These are phyloP conservation scores for Capronia coronata DNA, from an alignment of 2,329 filamentous ascomycete genomes.

Conservation along the genomic window DNA sequence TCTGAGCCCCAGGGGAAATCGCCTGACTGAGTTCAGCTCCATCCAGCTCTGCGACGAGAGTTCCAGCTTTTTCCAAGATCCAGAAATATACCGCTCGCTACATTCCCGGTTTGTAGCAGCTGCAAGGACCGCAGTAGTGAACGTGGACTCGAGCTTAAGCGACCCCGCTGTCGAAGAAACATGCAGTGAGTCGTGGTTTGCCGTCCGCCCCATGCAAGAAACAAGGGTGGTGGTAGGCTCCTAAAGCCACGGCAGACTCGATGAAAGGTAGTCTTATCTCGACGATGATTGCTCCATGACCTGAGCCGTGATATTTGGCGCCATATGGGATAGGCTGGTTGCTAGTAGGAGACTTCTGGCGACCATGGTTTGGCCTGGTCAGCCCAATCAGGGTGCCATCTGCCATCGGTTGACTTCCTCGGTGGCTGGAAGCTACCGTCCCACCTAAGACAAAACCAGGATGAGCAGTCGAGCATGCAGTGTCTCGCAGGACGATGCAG, in stretches of 20 bases:
- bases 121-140: too few relatives aligned
- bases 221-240: too few relatives aligned
- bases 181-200: background rate
- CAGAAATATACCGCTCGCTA: background rate
- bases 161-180: background rate
- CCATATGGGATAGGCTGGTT: background rate
- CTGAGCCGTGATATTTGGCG: background rate
- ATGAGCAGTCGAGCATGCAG: too few relatives aligned
- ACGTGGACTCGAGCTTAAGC: background rate
- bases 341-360: too few relatives aligned
- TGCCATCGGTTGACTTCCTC: background rate
- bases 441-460: background rate
- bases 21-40: too few relatives aligned
- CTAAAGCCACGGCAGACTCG: too few relatives aligned
- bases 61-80: constrained; percentile 5
- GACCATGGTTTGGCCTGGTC: background rate
- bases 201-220: background rate
- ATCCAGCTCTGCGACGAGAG: too few relatives aligned
- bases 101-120: constrained; percentile 1
- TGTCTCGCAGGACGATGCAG: background rate
- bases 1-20: background rate
- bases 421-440: background rate
- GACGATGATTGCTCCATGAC: constrained; percentile 2
- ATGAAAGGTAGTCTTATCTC: constrained; percentile 10
- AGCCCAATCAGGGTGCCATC: background rate